phyloP scores from a whole-genome alignment of 768 basidiomycete species.

The Mycena vulgaris region DNA sequence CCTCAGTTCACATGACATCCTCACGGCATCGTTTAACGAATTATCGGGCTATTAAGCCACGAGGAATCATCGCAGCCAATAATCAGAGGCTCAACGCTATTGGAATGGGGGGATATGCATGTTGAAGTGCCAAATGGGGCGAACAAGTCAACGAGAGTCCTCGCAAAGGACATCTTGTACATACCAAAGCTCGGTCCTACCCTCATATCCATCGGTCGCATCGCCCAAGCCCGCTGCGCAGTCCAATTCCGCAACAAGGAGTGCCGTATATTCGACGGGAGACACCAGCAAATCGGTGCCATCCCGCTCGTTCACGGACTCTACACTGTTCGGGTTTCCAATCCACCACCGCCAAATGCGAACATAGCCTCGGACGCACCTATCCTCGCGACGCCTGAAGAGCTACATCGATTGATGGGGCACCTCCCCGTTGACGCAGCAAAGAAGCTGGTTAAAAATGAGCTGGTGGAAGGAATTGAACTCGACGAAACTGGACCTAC shows the following conservation, averaged over 20 bases:
- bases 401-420: slow-evolving; percentile 47
- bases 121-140: slow-evolving; percentile 43
- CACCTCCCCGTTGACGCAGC: slow-evolving; percentile 44
- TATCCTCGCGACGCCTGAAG: slow-evolving; percentile 35
- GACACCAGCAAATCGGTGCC: slow-evolving; percentile 9
- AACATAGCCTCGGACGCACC: background rate
- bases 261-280: slow-evolving; percentile 40
- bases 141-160: slow-evolving; percentile 34
- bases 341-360: background rate
- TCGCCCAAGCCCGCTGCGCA: slow-evolving; percentile 45
- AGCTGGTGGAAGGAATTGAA: slow-evolving; percentile 44
- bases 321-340: slow-evolving; percentile 4
- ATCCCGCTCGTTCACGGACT: slow-evolving; percentile 22
- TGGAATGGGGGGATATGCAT: slow-evolving; percentile 48
- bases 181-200: slow-evolving; percentile 48
- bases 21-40: slow-evolving; percentile 47
- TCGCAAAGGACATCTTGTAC: slow-evolving; percentile 49
- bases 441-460: slow-evolving; percentile 41
- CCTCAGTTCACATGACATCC: slow-evolving; percentile 53
- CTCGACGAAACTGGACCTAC: slow-evolving; percentile 37
- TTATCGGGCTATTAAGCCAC: slow-evolving; percentile 43
- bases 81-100: slow-evolving; percentile 45
- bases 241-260: slow-evolving; percentile 40
- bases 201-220: slow-evolving; percentile 47
- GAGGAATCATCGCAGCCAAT: slow-evolving; percentile 49